Evolutionary conservation across 192 early-diverging fungal genomes (phyloP).

Genomic region (Geranomyces variabilis): DNA sequence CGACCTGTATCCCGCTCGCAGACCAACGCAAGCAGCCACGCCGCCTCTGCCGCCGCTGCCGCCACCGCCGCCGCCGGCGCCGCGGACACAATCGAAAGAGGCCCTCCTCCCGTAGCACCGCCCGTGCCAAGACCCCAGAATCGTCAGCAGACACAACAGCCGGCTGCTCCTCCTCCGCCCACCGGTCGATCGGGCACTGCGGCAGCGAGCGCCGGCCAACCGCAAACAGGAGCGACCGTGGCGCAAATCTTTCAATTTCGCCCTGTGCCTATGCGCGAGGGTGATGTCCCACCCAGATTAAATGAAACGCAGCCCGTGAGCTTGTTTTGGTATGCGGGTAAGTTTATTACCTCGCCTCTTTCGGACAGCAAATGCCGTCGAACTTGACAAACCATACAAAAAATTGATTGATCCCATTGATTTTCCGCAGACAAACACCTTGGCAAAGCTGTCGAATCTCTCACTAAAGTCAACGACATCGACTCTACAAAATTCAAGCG

Average conservation of each 20-base stretch:
- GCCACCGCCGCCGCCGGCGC: not conserved
- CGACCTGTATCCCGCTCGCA: too few species aligned
- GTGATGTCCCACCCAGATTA: conserved; percentile 35
- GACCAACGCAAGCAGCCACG: too few species aligned
- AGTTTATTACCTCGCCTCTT: not conserved
- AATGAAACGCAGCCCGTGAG: conserved; percentile 48
- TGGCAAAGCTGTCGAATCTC: conserved; percentile 25
- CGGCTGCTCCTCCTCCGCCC: not conserved
- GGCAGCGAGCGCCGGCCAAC: not conserved
- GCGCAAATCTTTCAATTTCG: conserved; percentile 46
- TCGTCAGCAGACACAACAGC: not conserved
- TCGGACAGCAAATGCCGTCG: too few species aligned
- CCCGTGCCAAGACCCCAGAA: not conserved
- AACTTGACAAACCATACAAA: not conserved
- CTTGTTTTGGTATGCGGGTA: conserved; percentile 50
- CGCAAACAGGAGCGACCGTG: conserved; percentile 35
- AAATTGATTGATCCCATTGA: too few species aligned
- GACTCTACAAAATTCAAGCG: conserved; percentile 30
- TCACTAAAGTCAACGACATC: conserved; percentile 27
- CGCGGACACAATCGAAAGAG: not conserved
- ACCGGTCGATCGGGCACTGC: not conserved
- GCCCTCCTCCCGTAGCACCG: not conserved
- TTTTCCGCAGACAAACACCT: conserved; percentile 39
- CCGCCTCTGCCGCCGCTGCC: too few species aligned
- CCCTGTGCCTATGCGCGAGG: conserved; percentile 9